phyloP scores from a whole-genome alignment of 805 yeast species.

The Barnettozyma sp. region DNA sequence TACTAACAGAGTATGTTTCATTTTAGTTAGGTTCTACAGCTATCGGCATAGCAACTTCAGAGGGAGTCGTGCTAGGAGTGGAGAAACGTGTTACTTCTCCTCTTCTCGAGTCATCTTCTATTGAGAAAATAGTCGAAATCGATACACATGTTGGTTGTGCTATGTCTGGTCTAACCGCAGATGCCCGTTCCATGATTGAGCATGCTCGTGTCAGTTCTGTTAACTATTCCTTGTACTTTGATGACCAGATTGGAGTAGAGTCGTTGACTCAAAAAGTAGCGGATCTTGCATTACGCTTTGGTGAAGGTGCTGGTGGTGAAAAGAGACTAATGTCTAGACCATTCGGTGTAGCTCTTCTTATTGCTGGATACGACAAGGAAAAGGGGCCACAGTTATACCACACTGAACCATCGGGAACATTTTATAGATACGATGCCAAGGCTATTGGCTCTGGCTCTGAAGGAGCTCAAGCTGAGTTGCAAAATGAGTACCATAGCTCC shows the following conservation, averaged over 20 bases:
- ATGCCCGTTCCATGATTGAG: slow-evolving; percentile 97
- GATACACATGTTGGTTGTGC: slow-evolving; percentile 96
- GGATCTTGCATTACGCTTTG: slow-evolving; percentile 92
- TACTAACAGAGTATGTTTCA: no score
- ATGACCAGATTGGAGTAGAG: slow-evolving; percentile 89
- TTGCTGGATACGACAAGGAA: slow-evolving; percentile 90
- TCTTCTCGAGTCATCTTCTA: slow-evolving; percentile 82
- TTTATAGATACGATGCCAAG: slow-evolving; percentile 95
- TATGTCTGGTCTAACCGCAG: slow-evolving; percentile 97
- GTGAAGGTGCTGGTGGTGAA: slow-evolving; percentile 96
- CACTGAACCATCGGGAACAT: slow-evolving; percentile 99
- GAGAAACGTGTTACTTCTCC: slow-evolving; percentile 96
- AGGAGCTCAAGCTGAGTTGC: slow-evolving; percentile 97
- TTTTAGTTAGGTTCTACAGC: slow-evolving; percentile 84
- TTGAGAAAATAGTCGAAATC: slow-evolving; percentile 93
- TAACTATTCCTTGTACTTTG: slow-evolving; percentile 83
- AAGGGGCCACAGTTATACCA: slow-evolving; percentile 95
- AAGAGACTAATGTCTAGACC: slow-evolving; percentile 93
- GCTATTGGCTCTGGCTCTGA: slow-evolving; percentile 99
- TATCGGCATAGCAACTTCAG: slow-evolving; percentile 90
- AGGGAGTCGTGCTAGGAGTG: slow-evolving; percentile 94
- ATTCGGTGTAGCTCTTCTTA: slow-evolving; percentile 93
- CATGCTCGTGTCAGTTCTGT: slow-evolving; percentile 90
- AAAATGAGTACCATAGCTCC: slow-evolving; percentile 91
- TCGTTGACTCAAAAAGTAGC: slow-evolving; percentile 94